Conservation (phyloP, 1,139 yeast species). For the Candida smagusa region DNA sequence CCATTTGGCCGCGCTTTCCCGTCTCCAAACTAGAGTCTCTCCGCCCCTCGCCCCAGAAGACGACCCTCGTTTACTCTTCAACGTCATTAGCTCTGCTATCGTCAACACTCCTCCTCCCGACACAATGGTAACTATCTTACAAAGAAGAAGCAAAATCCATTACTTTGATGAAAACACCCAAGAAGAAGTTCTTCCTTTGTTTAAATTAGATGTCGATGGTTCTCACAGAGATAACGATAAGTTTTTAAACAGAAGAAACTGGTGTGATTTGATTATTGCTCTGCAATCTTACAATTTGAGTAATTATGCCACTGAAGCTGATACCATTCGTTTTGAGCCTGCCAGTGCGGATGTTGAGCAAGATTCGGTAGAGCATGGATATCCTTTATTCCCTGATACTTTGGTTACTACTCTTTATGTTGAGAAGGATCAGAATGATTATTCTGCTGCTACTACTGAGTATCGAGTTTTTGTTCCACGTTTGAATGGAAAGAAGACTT, state of each 20-base stretch:
- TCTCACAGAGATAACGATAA: conserved; percentile 49
- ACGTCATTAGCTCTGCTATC: conserved; percentile 85
- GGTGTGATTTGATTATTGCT: conserved; percentile 50
- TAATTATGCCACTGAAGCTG: conserved; percentile 2
- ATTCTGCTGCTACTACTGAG: conserved; percentile 53
- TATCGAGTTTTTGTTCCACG: conserved; percentile 75
- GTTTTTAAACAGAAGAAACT: conserved; percentile 78
- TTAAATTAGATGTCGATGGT: conserved; percentile 62
- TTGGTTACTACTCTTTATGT: conserved; percentile 70
- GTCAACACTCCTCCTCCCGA: conserved; percentile 91
- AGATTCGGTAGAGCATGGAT: conserved; percentile 19
- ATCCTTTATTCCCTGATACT: conserved; percentile 56
- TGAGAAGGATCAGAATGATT: conserved; percentile 56
- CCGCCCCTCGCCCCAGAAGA: conserved; percentile 51
- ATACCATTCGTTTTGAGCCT: not conserved
- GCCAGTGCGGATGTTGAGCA: conserved; percentile 6
- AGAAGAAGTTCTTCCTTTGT: conserved; percentile 79
- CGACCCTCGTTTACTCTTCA: conserved; percentile 77
- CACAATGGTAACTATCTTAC: conserved; percentile 68
- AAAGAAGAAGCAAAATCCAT: conserved; percentile 67
- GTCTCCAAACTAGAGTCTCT: conserved; percentile 56
- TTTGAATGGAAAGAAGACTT: conserved; percentile 33
- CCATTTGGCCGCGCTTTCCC: conserved; percentile 80
- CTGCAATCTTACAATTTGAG: conserved; percentile 23
- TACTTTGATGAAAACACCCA: conserved; percentile 60